Base-by-base conservation (phyloP, 202 grass and related monocot genomes). In the Cymbopogon flexuosus region DNA sequence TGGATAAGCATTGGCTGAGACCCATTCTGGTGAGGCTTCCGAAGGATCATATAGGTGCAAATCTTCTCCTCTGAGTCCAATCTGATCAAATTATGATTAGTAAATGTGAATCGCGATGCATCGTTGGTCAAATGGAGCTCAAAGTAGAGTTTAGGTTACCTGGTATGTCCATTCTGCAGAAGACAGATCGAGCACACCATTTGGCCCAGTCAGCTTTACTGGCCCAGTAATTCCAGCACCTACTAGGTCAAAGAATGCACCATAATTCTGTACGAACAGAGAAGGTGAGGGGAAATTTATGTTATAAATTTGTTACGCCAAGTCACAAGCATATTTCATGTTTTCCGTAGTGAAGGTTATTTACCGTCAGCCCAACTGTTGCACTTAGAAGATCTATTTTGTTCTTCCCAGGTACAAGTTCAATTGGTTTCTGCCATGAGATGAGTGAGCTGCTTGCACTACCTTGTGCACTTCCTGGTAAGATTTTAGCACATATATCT, bases 341-440 rank as follows among this genome's bases (percentile, higher is more conserved):
- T 31, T 31, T 83, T 76, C 23, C 6, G 8, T 74, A 68, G 65
- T 57, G 21, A 73, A 79, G 10, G 47, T 62, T 49, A 88, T 85
- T 70, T 88, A 95, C 96, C 89, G 93, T 57, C 31, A 99, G 82
- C 39, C 96, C 96, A 78, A 99, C 96, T 78, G 96, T 96, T 33
- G 83, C 87, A 65, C 96, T 99, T 58, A 99, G 77, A 90, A 99
- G 92, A 88, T 99, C 96, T 76, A 99, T 90, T 79, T 82, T 99
- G 71, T 99, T 99, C 58, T 85, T 99, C 62, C 96, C 96, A 68
- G 64, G 77, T 64, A 84, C 60, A 77, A 99, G 85, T 68, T 80
- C 88, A 68, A 96, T 68, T 59, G 81, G 71, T 79, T 83, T 77
- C 34, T 89, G 86, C 73, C 88, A 79, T 43, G 84, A 85, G 78